phyloP scores from a whole-genome alignment of 2,329 filamentous ascomycete genomes.

The Colletotrichum tabaci region DNA sequence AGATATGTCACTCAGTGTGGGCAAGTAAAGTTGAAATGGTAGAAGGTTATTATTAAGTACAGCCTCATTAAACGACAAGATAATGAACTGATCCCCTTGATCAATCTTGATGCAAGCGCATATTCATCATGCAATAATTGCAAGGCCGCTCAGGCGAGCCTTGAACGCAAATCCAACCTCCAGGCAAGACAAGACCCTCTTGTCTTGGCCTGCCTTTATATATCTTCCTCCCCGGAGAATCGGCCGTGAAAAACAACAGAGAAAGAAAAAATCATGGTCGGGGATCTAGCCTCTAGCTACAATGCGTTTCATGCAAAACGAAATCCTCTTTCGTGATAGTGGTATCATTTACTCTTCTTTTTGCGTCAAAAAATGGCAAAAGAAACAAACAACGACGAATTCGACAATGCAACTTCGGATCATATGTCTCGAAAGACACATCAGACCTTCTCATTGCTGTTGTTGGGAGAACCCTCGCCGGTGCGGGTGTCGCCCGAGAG shows the following conservation, averaged over 20 bases:
- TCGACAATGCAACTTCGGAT: slow-evolving; percentile 14
- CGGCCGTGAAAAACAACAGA: neutral
- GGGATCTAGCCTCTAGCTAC: slow-evolving; percentile 24
- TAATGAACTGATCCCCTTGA: neutral
- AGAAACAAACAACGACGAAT: slow-evolving; percentile 22
- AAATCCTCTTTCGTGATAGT: slow-evolving; percentile 30
- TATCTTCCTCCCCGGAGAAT: neutral
- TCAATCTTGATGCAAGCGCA: slow-evolving; percentile 7
- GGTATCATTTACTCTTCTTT: slow-evolving; percentile 37
- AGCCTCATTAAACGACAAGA: slow-evolving; percentile 19
- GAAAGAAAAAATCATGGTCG: neutral
- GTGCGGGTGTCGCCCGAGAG: slow-evolving; percentile 42
- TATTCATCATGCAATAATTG: slow-evolving; percentile 4
- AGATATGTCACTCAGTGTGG: neutral
- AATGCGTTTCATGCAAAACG: slow-evolving; percentile 17
- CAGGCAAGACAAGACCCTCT: neutral
- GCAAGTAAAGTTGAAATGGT: neutral
- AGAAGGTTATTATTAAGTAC: slow-evolving; percentile 29
- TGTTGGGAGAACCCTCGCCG: slow-evolving; percentile 33
- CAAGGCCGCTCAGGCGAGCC: neutral
- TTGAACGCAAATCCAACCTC: neutral
- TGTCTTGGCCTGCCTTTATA: neutral
- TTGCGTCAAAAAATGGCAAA: slow-evolving; percentile 15
- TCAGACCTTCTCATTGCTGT: slow-evolving; percentile 38
- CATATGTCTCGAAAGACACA: neutral